These are phyloP conservation scores for Trichosporon inkin DNA, from an alignment of 1,284 basidiomycete genomes.

Conservation along the genomic window DNA sequence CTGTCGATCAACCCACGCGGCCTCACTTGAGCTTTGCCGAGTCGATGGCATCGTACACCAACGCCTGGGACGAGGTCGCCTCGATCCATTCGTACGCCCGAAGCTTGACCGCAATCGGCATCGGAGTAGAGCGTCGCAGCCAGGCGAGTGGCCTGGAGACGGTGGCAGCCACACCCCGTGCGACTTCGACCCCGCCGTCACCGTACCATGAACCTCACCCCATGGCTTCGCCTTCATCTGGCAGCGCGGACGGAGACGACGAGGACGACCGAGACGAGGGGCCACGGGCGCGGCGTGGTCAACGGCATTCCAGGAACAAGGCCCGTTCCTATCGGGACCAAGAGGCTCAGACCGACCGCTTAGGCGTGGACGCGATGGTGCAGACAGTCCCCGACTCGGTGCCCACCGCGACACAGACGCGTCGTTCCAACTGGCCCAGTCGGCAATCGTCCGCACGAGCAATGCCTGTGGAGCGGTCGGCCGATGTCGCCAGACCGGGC, in stretches of 20 bases:
- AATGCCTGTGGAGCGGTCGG: neutral
- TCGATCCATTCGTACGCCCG: conserved; percentile 72
- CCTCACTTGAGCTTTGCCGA: conserved; percentile 49
- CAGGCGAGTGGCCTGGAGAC: conserved; percentile 19
- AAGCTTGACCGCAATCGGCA: conserved; percentile 53
- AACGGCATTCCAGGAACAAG: conserved; percentile 10
- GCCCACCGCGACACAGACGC: neutral
- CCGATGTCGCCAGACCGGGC: neutral
- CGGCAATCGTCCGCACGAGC: neutral
- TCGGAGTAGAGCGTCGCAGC: conserved; percentile 10
- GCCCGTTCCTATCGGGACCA: conserved; percentile 35
- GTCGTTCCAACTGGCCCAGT: neutral
- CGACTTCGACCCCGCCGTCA: neutral
- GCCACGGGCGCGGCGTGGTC: neutral
- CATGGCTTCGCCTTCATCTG: conserved; percentile 21
- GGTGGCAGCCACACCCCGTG: conserved; percentile 29
- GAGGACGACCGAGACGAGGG: conserved; percentile 32
- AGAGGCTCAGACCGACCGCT: conserved; percentile 35
- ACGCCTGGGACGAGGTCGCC: conserved; percentile 77
- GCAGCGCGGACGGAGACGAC: conserved; percentile 38
- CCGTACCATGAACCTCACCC: neutral
- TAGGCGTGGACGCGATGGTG: conserved; percentile 32
- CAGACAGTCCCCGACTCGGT: conserved; percentile 24
- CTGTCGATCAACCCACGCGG: conserved; percentile 27
- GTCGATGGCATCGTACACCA: conserved; percentile 60